These are phyloP conservation scores for Murraya koenigii DNA, from an alignment of 345 rosid species.

Conservation along the genomic window DNA sequence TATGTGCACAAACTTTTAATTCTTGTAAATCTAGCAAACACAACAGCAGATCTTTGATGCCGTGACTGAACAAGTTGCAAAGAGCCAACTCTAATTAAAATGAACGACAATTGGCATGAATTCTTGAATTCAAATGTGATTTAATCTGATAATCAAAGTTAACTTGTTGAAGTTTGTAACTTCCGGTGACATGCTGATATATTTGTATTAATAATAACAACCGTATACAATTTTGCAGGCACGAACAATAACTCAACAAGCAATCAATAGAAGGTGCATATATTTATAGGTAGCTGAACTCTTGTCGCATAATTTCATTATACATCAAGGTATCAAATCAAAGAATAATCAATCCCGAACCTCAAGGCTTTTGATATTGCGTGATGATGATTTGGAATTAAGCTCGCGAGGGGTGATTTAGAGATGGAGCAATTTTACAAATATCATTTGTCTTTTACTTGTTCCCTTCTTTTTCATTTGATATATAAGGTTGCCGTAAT, in stretches of 20 bases:
- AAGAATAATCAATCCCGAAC: background rate
- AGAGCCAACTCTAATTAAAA: background rate
- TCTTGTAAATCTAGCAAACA: background rate
- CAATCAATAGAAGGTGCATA: no score
- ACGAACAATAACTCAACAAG: no score
- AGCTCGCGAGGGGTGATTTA: background rate
- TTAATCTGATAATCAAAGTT: background rate
- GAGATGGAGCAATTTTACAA: background rate
- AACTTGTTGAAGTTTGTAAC: background rate
- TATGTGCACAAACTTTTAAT: background rate
- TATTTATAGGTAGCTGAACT: no score
- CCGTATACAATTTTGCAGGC: background rate
- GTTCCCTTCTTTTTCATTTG: background rate
- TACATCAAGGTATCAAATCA: no score
- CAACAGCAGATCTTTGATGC: background rate
- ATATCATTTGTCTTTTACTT: background rate
- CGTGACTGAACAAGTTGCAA: background rate
- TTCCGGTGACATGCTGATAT: background rate
- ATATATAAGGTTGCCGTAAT: background rate
- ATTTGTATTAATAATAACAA: no score
- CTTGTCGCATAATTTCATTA: no score
- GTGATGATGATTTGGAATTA: background rate
- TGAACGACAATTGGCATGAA: background rate
- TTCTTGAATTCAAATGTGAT: background rate
- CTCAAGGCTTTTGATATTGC: background rate